phyloP scores from a whole-genome alignment of 2,329 filamentous ascomycete species.

The Xylariaceae sp. region DNA sequence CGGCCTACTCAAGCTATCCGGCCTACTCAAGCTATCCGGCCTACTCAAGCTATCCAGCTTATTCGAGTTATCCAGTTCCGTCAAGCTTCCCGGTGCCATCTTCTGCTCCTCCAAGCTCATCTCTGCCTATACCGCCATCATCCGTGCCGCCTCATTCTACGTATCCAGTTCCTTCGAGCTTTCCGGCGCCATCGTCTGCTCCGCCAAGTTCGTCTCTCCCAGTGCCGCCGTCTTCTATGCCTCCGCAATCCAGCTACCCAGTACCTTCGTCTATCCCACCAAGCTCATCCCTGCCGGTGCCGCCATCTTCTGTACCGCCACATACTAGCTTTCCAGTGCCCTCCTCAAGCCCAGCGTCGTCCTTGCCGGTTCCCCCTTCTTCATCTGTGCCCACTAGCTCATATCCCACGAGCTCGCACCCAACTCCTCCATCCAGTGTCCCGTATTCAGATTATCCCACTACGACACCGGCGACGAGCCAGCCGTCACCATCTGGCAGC shows the following conservation, averaged over 20 bases:
- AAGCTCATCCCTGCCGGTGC: neutral
- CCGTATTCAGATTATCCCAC: neutral
- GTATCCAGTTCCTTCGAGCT: no score
- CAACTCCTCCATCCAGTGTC: neutral
- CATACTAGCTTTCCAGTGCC: neutral
- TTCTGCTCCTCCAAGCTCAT: no score
- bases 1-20: no score
- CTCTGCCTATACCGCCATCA: no score
- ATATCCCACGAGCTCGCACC: neutral
- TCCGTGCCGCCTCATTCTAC: neutral
- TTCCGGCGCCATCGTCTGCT: neutral
- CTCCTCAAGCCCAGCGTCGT: neutral
- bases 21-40: no score
- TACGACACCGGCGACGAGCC: no score
- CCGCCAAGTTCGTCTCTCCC: neutral
- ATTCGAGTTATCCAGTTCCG: neutral
- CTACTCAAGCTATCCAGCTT: no score
- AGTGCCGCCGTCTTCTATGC: neutral
- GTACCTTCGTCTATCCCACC: neutral
- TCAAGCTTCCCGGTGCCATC: neutral
- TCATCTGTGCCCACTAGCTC: neutral
- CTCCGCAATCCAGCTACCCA: neutral
- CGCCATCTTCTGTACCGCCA: neutral
- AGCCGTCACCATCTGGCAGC: no score
- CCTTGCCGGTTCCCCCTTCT: neutral